Conservation (phyloP, 805 yeast species). For the Candida fluviatilis region DNA sequence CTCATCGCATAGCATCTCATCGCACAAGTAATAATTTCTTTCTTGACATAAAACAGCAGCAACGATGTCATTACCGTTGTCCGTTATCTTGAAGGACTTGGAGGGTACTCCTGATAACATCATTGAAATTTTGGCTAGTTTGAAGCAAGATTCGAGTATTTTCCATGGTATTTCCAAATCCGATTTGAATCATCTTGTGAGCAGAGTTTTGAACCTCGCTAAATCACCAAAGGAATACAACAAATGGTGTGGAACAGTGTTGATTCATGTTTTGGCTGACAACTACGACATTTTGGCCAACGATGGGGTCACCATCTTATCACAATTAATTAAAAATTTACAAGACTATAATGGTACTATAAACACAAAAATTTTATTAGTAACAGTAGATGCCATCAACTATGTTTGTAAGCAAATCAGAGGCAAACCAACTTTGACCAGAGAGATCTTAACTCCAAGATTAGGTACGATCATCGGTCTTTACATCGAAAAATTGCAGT, state of each 20-base stretch:
- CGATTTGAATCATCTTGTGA: conserved; percentile 48
- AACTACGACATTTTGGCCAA: conserved; percentile 34
- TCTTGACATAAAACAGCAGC: neutral
- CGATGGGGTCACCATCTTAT: conserved; percentile 38
- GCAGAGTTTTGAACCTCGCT: conserved; percentile 31
- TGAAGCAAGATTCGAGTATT: conserved; percentile 23
- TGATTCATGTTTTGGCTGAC: conserved; percentile 41
- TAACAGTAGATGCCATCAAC: conserved; percentile 38
- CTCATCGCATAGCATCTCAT: too few relatives aligned
- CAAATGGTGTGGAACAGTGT: conserved; percentile 59
- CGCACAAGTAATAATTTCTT: too few relatives aligned
- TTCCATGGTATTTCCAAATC: conserved; percentile 43
- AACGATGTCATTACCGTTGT: conserved; percentile 19
- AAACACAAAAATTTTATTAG: conserved; percentile 27
- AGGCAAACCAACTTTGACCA: conserved; percentile 78
- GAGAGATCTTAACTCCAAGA: conserved; percentile 81
- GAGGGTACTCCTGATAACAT: conserved; percentile 22
- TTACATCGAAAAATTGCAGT: conserved; percentile 40
- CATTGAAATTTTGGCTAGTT: conserved; percentile 27
- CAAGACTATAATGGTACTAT: conserved; percentile 34
- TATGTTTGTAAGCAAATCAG: conserved; percentile 47
- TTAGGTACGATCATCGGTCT: conserved; percentile 57
- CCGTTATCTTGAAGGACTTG: conserved; percentile 22
- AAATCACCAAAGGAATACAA: conserved; percentile 29
- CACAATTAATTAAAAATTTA: conserved; percentile 38